A percentile compares a stretch with the other conserved stretches of the same genome.
Evolutionary conservation across 768 basidiomycete genomes (phyloP).

Genomic region (Phallus indusiatus): DNA sequence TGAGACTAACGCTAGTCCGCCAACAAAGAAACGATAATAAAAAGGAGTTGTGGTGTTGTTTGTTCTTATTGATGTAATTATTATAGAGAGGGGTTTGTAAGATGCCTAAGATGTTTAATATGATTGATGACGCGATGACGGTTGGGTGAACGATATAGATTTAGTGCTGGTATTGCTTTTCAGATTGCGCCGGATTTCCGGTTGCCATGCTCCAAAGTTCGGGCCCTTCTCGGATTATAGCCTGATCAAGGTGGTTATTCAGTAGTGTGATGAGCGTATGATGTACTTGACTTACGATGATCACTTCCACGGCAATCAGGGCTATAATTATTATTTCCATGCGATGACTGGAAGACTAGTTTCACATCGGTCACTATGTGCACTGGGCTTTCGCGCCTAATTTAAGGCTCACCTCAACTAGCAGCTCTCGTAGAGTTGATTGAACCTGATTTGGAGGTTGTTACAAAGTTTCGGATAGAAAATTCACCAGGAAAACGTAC

Average conservation of each 20-base stretch:
- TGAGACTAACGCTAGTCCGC: constrained; percentile 57
- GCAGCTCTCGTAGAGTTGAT: constrained; percentile 77
- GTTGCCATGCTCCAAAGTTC: constrained; percentile 14
- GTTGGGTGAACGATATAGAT: not conserved
- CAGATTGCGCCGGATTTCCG: not conserved
- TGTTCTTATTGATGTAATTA: not conserved
- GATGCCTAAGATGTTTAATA: not conserved
- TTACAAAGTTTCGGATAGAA: not conserved
- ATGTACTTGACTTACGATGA: constrained; percentile 47
- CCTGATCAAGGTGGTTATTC: constrained; percentile 9
- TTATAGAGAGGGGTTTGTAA: not conserved
- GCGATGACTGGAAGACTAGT: constrained; percentile 77
- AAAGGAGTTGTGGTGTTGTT: too few species aligned
- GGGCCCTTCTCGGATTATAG: constrained; percentile 17
- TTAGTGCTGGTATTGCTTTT: not conserved
- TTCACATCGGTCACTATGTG: not conserved
- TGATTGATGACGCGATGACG: too few species aligned
- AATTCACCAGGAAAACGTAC: constrained; percentile 20
- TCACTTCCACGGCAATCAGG: constrained; percentile 91
- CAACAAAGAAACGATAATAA: constrained; percentile 42
- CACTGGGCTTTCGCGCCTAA: not conserved
- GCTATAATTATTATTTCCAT: constrained; percentile 96
- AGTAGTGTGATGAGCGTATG: not conserved
- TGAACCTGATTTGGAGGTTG: constrained; percentile 45
- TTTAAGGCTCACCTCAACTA: constrained; percentile 58